phyloP scores from a whole-genome alignment of 257 asterid species.

The Solanum paucissectum region DNA sequence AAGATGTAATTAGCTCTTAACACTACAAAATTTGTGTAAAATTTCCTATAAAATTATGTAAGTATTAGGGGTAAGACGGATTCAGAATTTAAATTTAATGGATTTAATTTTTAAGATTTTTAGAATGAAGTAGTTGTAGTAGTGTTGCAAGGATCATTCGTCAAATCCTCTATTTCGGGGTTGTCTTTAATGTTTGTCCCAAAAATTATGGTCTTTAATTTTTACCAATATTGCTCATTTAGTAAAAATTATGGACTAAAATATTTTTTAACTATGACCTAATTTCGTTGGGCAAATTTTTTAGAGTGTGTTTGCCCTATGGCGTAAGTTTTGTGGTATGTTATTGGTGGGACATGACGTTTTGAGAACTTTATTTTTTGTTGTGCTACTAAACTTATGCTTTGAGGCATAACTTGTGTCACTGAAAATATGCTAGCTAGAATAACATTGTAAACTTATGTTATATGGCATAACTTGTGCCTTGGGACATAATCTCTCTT shows the following conservation, averaged over 20 bases:
- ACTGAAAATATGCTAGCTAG: no score
- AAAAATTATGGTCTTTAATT: background rate
- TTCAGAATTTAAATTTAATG: no score
- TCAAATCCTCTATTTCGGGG: background rate
- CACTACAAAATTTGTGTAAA: no score
- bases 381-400: background rate
- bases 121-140: background rate
- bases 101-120: no score
- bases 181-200: background rate
- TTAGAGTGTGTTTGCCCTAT: no score
- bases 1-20: no score
- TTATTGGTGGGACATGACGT: no score
- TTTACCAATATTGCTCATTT: background rate
- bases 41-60: no score
- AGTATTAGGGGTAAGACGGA: background rate
- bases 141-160: background rate
- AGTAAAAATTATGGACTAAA: background rate
- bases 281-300: background rate
- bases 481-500: background rate
- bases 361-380: background rate
- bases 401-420: background rate
- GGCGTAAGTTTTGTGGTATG: background rate
- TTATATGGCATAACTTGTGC: background rate
- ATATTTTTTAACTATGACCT: background rate
- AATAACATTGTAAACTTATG: background rate